Evolutionary conservation across 148 eudicot species (phyloP).

Genomic region (Vaccinium myrtillus): DNA sequence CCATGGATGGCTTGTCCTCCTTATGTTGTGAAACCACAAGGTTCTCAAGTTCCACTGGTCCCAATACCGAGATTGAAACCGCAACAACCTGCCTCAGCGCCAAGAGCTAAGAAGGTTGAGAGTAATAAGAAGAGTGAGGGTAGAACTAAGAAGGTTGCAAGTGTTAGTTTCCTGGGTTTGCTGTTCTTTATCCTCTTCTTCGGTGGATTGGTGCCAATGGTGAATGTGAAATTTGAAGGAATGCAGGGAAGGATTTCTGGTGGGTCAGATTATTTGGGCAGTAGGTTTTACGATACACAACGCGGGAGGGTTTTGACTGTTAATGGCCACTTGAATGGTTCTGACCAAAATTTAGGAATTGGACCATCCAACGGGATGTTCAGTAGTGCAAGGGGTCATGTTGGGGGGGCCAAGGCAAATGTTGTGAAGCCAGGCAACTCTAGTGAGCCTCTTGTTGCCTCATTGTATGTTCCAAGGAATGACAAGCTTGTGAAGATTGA

Average conservation of each 20-base stretch:
- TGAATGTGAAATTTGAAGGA: constrained; percentile 63
- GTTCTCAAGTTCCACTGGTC: constrained; percentile 79
- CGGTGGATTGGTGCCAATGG: constrained; percentile 76
- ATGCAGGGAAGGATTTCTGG: constrained; percentile 21
- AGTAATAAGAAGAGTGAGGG: constrained; percentile 50
- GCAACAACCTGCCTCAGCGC: constrained; percentile 41
- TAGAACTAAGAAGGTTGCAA: constrained; percentile 88
- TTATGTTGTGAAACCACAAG: constrained; percentile 68
- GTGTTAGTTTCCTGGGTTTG: constrained; percentile 82
- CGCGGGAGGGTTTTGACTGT: constrained; percentile 61
- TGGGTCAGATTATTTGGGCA: constrained; percentile 19
- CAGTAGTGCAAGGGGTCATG: constrained; percentile 23
- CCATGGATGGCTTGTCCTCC: constrained; percentile 85
- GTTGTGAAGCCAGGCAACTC: constrained; percentile 36
- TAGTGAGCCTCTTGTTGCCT: constrained; percentile 82
- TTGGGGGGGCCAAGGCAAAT: constrained; percentile 21
- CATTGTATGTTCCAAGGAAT: constrained; percentile 88
- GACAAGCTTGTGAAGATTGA: constrained; percentile 95
- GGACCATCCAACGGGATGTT: constrained; percentile 27
- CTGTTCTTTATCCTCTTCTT: constrained; percentile 72
- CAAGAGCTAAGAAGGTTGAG: constrained; percentile 55
- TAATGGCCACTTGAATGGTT: constrained; percentile 38
- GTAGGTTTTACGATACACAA: constrained; percentile 33
- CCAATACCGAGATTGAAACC: constrained; percentile 89
- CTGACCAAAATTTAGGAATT: constrained; percentile 23